These are phyloP conservation scores for Aspergillus jensenii DNA, from an alignment of 2,329 filamentous ascomycete species.

Conservation along the genomic window DNA sequence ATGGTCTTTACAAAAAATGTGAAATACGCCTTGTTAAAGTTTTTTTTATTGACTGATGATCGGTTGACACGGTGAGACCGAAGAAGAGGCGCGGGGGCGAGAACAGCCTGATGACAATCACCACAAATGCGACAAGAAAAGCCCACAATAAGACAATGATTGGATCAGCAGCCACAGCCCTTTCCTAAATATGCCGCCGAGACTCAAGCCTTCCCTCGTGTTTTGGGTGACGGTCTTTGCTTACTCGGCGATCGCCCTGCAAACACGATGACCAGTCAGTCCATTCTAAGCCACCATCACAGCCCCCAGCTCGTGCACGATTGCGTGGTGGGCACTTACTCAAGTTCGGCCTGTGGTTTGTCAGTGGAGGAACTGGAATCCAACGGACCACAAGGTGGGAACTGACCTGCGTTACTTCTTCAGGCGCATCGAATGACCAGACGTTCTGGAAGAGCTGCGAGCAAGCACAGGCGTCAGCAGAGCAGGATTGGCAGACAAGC, in stretches of 20 bases:
- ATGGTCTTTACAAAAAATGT: neutral
- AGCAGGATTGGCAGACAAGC: neutral
- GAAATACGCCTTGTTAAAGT: neutral
- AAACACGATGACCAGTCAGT: neutral
- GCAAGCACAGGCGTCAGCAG: conserved; percentile 3
- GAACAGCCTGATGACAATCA: neutral
- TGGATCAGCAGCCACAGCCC: neutral
- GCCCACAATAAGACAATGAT: neutral
- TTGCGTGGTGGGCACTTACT: conserved; percentile 9
- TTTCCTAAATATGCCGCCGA: neutral
- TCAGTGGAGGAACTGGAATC: neutral
- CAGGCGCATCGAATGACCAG: conserved; percentile 22
- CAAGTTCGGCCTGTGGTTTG: conserved; percentile 12
- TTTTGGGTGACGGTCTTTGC: neutral
- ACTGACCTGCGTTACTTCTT: conserved; percentile 18
- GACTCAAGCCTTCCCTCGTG: neutral
- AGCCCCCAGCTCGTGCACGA: conserved; percentile 12
- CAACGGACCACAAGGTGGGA: neutral
- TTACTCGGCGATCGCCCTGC: conserved; percentile 7
- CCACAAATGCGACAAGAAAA: neutral
- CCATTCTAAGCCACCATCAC: conserved; percentile 10
- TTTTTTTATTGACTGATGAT: neutral
- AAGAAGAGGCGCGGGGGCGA: neutral
- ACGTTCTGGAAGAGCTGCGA: conserved; percentile 17
- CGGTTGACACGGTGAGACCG: neutral